A percentile compares a stretch with the other conserved stretches of the same genome.
These are phyloP conservation scores for Kodamaea kaohsiungensis DNA, from an alignment of 805 yeast genomes.

Conservation along the genomic window DNA sequence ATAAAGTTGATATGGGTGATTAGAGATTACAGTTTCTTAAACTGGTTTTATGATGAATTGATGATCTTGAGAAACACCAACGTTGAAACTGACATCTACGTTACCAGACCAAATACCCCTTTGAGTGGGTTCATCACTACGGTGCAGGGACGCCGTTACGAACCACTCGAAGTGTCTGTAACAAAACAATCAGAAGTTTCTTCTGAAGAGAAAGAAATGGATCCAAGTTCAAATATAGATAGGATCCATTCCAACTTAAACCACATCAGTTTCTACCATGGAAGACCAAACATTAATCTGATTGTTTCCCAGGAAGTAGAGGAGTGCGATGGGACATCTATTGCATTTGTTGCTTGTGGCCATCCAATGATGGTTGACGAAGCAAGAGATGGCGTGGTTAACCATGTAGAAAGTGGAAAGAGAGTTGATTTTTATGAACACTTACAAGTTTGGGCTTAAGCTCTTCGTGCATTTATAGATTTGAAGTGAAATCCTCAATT, in stretches of 20 bases:
- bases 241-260: slow-evolving; percentile 15
- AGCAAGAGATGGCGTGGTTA: slow-evolving; percentile 48
- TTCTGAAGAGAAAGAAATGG: not conserved
- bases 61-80: slow-evolving; percentile 17
- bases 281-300: slow-evolving; percentile 47
- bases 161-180: not conserved
- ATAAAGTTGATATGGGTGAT: slow-evolving; percentile 30
- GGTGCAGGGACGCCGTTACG: slow-evolving; percentile 1
- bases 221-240: not conserved
- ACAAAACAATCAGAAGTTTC: not conserved
- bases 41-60: slow-evolving; percentile 28
- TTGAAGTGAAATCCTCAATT: not conserved
- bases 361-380: slow-evolving; percentile 60
- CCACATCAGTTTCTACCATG: slow-evolving; percentile 19
- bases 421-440: slow-evolving; percentile 75
- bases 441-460: slow-evolving; percentile 63
- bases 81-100: slow-evolving; percentile 34
- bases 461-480: not conserved
- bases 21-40: slow-evolving; percentile 20
- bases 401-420: slow-evolving; percentile 39
- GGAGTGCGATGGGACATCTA: slow-evolving; percentile 16
- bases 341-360: slow-evolving; percentile 61
- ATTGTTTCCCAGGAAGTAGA: slow-evolving; percentile 39
- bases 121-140: not conserved
- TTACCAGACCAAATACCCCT: slow-evolving; percentile 32